Evolutionary conservation across 2,329 filamentous ascomycete species (phyloP), one percentile per base, ranked within the genome.

Genomic region (Fonsecaea multimorphosa): DNA sequence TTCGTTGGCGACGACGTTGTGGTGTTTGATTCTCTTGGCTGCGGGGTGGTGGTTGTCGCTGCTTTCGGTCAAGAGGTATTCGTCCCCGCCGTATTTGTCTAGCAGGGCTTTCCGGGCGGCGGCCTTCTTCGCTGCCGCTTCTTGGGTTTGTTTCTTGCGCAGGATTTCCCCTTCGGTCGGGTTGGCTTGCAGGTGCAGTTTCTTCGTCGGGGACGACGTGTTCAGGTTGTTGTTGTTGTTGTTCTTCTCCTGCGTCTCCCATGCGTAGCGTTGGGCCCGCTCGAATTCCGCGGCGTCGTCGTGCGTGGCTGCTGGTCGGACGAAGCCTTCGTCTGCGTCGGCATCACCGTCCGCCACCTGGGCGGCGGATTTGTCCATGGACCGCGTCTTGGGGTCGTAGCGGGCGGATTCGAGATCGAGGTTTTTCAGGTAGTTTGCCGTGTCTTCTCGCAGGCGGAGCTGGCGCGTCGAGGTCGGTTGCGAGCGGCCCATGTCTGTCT

Each of bases 201-300:
- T 89, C 52, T 93, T 91, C 73, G 91, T 87, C 67, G 38, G 58
- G 14, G 56, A 52, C 8, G 31, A 32, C n/a, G n/a, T n/a, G n/a
- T n/a, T n/a, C n/a, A n/a, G n/a, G n/a, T n/a, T n/a, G n/a, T n/a
- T n/a, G n/a, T n/a, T n/a, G 31, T 53, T 36, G 32, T 58, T 2
- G 16, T 54, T 64, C 7, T 44, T 14, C 27, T 65, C 94, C 77
- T 98, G 93, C 16, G 91, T 89, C 77, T 99, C 95, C 95, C 95
- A 99, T 0, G 95, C 95, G 74, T 97, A 95, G 46, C 85, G 84
- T 75, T 96, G 92, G 34, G 95, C 95, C 70, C 85, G 88, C 74
- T 97, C 93, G 72, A 99, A 98, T 72, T 96, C 94, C 14, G 89
- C 90, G 1, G 95, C 95, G 75, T 99, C 95, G 61, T 95, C 95